These are phyloP conservation scores for Vanilla planifolia DNA, from an alignment of 106 monocot species.

Conservation along the genomic window DNA sequence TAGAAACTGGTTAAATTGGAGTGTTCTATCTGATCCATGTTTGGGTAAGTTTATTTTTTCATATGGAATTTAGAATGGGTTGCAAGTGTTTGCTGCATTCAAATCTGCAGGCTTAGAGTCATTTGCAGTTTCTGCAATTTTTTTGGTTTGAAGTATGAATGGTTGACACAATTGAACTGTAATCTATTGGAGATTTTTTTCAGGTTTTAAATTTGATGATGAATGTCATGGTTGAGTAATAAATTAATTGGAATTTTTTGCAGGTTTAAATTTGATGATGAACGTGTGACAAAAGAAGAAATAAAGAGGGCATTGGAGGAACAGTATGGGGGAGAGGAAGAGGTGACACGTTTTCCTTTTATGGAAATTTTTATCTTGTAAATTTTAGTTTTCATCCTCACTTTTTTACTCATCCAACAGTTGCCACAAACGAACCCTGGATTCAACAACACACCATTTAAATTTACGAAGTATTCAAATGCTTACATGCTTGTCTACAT, in stretches of 20 bases:
- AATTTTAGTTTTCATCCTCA: conserved; percentile 2
- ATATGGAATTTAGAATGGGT: too few species aligned
- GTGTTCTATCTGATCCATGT: too few species aligned
- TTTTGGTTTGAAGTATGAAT: too few species aligned
- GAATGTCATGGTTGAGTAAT: too few species aligned
- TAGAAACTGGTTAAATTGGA: too few species aligned
- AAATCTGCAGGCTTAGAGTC: too few species aligned
- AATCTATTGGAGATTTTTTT: neutral
- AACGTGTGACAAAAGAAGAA: conserved; percentile 97
- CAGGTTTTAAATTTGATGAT: conserved; percentile 99
- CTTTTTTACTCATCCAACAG: conserved; percentile 27
- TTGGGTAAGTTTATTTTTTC: too few species aligned
- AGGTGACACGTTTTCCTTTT: conserved; percentile 39
- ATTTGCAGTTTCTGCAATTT: too few species aligned
- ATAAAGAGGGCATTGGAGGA: conserved; percentile 89
- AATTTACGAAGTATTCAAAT: conserved; percentile 99
- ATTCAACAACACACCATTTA: conserved; percentile 91
- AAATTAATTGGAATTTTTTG: too few species aligned
- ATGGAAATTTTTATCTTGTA: neutral
- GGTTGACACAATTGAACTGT: neutral
- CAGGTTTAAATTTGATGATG: conserved; percentile 99
- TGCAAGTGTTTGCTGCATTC: too few species aligned
- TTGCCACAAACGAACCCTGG: conserved; percentile 91
- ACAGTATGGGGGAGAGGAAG: conserved; percentile 98
- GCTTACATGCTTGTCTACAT: conserved; percentile 99